phyloP scores from a whole-genome alignment of 306 rosid species.

The Adenanthera pavonina region DNA sequence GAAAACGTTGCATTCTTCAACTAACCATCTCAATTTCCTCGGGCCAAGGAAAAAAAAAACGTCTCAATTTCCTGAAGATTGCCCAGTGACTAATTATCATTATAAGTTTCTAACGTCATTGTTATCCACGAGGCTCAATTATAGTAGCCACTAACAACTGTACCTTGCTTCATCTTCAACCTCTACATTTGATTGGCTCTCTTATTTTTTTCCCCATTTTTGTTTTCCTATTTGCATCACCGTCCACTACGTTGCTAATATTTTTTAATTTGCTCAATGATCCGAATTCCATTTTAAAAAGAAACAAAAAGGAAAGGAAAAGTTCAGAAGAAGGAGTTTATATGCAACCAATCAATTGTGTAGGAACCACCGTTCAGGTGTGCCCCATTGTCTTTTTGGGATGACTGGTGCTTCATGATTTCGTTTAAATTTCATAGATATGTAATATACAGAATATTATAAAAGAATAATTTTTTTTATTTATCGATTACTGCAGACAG shows the following conservation, averaged over 20 bases:
- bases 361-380: constrained; percentile 17
- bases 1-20: constrained; percentile 45
- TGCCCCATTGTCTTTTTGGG: not conserved
- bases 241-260: not conserved
- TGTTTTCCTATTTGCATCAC: not conserved
- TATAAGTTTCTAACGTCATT: constrained; percentile 2
- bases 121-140: constrained; percentile 31
- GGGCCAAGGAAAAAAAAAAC: too few relatives aligned
- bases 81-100: not conserved
- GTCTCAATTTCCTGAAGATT: constrained; percentile 15
- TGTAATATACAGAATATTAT: not conserved
- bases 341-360: constrained; percentile 4
- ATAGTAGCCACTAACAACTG: constrained; percentile 15
- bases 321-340: not conserved
- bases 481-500: not conserved
- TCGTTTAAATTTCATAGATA: not conserved
- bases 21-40: constrained; percentile 34
- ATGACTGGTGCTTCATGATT: not conserved
- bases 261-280: not conserved
- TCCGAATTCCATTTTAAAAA: not conserved
- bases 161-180: not conserved
- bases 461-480: not conserved
- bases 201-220: not conserved
- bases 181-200: not conserved
- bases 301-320: not conserved